Evolutionary conservation across 352 stramenopile species (phyloP), one percentile per base, ranked within the genome.

Genomic region (Phytophthora syringae): DNA sequence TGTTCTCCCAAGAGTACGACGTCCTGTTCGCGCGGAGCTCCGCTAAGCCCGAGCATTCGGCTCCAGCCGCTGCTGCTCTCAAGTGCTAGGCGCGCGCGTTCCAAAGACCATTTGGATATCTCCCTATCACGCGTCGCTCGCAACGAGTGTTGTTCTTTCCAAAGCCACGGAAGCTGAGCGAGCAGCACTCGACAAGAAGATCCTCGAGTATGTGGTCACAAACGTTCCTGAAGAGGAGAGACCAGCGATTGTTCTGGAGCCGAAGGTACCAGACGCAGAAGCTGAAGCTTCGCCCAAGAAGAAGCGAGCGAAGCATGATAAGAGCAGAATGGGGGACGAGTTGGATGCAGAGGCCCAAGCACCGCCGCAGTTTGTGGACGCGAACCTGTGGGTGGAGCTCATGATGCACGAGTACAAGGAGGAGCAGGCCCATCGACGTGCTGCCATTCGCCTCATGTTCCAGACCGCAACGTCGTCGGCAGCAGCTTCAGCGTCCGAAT

Each of bases 391-490:
- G 87, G 67, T 94, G 3, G 82, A 93, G 30, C 70, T 94, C n/a
- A 93, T 95, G 85, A 89, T 95, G 80, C 77, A 92, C 47, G 87
- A 97, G 70, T 97, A 98, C 71, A 94, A 95, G 30, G 89, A 97
- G 51, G 93, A 98, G 59, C 92, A 98, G 64, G 89, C 92, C 0
- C 93, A 97, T 58, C 86, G 93, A 1, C 76, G 85, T 5, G 90
- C 90, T 16, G 91, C 91, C 15, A 91, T 98, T 40, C 90, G 92
- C 0, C 65, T 98, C 1, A 98, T 98, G 93, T 98, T 98, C 47
- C 90, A 97, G 37, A 97, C 92, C 0, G 91, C 92, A 2, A 85
- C 80, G 1, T 59, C 77, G 3, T 67, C 76, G 0, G 72, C 80
- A 1, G 64, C 51, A 18, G 48, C 57, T 11, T 59, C 59, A 2